Evolutionary conservation across 2,329 filamentous ascomycete genomes (phyloP).

Genomic region (Sarocladium oryzae): DNA sequence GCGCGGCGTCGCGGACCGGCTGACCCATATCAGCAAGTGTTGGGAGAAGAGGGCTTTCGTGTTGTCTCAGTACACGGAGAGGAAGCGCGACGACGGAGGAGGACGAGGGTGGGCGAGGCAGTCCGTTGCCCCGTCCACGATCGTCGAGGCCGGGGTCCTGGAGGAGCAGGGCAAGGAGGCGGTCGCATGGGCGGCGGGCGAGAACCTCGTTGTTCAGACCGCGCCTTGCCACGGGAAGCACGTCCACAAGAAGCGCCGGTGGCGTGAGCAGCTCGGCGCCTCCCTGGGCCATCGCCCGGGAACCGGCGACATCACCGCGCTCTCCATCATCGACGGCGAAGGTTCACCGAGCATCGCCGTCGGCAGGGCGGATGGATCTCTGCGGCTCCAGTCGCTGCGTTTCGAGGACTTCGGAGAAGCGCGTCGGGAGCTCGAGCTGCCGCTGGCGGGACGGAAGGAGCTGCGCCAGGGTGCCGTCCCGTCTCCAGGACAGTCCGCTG

Average conservation of each 20-base stretch:
- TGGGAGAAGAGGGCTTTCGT: slow-evolving; percentile 45
- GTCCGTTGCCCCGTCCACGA: slow-evolving; percentile 36
- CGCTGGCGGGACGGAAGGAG: background rate
- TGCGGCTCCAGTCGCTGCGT: slow-evolving; percentile 35
- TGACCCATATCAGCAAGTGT: slow-evolving; percentile 45
- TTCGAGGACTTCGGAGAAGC: background rate
- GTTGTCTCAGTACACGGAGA: slow-evolving; percentile 21
- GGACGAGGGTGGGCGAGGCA: slow-evolving; percentile 18
- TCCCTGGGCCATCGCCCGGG: slow-evolving; percentile 34
- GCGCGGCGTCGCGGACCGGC: slow-evolving; percentile 32
- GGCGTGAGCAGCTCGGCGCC: slow-evolving; percentile 33
- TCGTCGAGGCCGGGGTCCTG: slow-evolving; percentile 38
- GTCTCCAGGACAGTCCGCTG: slow-evolving; percentile 24
- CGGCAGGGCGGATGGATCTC: slow-evolving; percentile 43
- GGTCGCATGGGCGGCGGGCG: slow-evolving; percentile 44
- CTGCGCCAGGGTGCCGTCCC: slow-evolving; percentile 7
- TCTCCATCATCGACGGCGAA: slow-evolving; percentile 34
- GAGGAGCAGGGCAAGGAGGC: slow-evolving; percentile 34
- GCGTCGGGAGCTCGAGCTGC: background rate
- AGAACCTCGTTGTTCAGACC: slow-evolving; percentile 40
- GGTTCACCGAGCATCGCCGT: slow-evolving; percentile 30
- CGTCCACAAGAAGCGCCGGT: slow-evolving; percentile 16
- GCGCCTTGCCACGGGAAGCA: slow-evolving; percentile 22
- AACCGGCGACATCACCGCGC: slow-evolving; percentile 42
- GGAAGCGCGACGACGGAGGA: slow-evolving; percentile 13